A percentile compares a stretch with the other conserved stretches of the same genome.
Evolutionary conservation across 2,329 filamentous ascomycete species (phyloP).

Genomic region (Neobulgaria alba): DNA sequence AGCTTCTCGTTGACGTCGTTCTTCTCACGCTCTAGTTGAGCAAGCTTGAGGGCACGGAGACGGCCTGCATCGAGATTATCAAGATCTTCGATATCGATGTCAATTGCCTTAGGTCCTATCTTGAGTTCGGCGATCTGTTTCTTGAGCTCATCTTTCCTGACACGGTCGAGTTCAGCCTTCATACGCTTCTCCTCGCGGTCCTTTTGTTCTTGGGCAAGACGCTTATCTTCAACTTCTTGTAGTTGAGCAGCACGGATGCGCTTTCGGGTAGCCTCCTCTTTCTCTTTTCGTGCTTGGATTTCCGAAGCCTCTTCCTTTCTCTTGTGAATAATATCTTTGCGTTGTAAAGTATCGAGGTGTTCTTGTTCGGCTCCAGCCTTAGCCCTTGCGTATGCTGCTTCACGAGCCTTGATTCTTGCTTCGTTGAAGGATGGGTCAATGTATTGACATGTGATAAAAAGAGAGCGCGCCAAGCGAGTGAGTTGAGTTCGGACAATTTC

Average conservation of each 20-base stretch:
- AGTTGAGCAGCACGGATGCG: conserved; percentile 78
- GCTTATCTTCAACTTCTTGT: conserved; percentile 80
- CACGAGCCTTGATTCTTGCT: conserved; percentile 67
- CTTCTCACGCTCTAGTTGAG: conserved; percentile 96
- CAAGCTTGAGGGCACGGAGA: conserved; percentile 89
- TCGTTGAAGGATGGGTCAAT: conserved; percentile 87
- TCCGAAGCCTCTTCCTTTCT: conserved; percentile 95
- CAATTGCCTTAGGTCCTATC: conserved; percentile 66
- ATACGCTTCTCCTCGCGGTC: conserved; percentile 82
- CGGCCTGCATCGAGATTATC: conserved; percentile 82
- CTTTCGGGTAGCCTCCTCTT: conserved; percentile 85
- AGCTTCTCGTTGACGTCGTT: conserved; percentile 88
- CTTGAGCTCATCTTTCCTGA: conserved; percentile 88
- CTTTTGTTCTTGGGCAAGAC: conserved; percentile 84
- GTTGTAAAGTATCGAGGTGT: conserved; percentile 73
- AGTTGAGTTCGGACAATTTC: conserved; percentile 96
- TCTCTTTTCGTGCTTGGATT: conserved; percentile 78
- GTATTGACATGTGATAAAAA: conserved; percentile 92
- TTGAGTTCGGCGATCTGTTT: conserved; percentile 88
- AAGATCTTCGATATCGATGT: conserved; percentile 72
- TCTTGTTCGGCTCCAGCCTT: conserved; percentile 87
- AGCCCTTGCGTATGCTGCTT: conserved; percentile 71
- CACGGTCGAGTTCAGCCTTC: conserved; percentile 79
- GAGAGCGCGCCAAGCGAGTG: conserved; percentile 79
- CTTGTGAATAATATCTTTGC: conserved; percentile 88